Percentiles rank a stretch among this genome's conserved stretches.
phyloP scores from a whole-genome alignment of 768 basidiomycete species.

The Amanita pseudoporphyria region DNA sequence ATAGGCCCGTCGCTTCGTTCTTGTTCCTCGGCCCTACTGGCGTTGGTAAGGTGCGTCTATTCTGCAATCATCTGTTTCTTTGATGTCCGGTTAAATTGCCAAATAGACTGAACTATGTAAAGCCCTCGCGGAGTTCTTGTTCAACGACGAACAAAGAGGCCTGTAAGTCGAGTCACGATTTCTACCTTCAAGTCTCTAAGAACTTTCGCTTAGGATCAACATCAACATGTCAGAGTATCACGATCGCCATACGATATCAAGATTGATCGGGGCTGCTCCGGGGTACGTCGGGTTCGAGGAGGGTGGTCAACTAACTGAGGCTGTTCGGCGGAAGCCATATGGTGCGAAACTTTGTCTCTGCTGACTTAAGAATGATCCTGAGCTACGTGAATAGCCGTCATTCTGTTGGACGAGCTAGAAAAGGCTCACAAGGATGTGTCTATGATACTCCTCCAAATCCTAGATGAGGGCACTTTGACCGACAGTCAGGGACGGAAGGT shows the following conservation, averaged over 20 bases:
- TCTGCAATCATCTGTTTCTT: neutral
- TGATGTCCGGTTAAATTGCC: neutral
- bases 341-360: constrained; percentile 28
- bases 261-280: constrained; percentile 87
- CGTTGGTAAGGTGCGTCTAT: constrained; percentile 57
- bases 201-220: constrained; percentile 49
- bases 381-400: constrained; percentile 40
- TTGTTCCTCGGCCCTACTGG: constrained; percentile 86
- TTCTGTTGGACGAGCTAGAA: constrained; percentile 82
- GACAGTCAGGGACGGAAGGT: constrained; percentile 90
- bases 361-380: neutral
- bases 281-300: constrained; percentile 92
- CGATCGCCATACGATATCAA: constrained; percentile 84
- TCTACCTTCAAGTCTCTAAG: neutral
- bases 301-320: constrained; percentile 86
- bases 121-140: constrained; percentile 79
- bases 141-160: constrained; percentile 81
- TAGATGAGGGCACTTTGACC: constrained; percentile 84
- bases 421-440: constrained; percentile 94
- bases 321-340: constrained; percentile 84
- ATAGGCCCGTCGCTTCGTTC: constrained; percentile 88
- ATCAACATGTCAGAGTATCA: constrained; percentile 69
- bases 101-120: constrained; percentile 81
- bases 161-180: constrained; percentile 39
- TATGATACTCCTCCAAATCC: constrained; percentile 83